Evolutionary conservation across 2,329 filamentous ascomycete genomes (phyloP), one percentile per base, ranked within the genome.

Genomic region (Monilinia aucupariae): DNA sequence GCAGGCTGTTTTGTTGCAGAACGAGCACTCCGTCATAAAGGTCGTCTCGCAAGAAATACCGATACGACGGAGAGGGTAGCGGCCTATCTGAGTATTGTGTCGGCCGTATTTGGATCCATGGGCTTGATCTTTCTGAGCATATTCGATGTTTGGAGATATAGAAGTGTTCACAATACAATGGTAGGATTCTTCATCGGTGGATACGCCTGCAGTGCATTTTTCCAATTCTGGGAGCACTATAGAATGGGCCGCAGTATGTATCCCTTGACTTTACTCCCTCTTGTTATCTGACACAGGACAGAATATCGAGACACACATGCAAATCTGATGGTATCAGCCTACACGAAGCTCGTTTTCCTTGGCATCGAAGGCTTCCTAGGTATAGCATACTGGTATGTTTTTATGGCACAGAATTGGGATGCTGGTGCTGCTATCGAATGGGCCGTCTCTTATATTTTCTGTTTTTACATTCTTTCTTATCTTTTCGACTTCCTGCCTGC

Each of bases 211-310:
- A 91, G 88, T 10, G 92, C 92, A 62, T 82, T 96, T 69, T 92
- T 92, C 75, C 88, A 92, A 68, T 96, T 92, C 78, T 86, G 84
- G 78, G 91, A 96, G 75, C 96, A 96, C 75, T 88, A 93, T 71
- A 86, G 89, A 2, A 82, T 97, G 2, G 91, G 91, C n/a, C 85
- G 88, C 62, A 87, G 82, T 83, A 74, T 63, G 80, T 77, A 25
- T 47, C 27, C 30, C 54, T 52, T 41, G 59, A 39, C 49, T 41
- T 6, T 25, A 12, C 8, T 47, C 34, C n/a, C 6, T 20, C 37
- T 10, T 39, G 22, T 49, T 20, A 20, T 43, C 43, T 62, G 12
- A 62, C 45, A 22, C n/a, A 7, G 10, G 9, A n/a, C 10, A 62
- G 51, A 60, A 37, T 63, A 63, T 39, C 54, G 30, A 30, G 32